phyloP scores from a whole-genome alignment of 2,329 filamentous ascomycete species.

The Westerdykella sp. region DNA sequence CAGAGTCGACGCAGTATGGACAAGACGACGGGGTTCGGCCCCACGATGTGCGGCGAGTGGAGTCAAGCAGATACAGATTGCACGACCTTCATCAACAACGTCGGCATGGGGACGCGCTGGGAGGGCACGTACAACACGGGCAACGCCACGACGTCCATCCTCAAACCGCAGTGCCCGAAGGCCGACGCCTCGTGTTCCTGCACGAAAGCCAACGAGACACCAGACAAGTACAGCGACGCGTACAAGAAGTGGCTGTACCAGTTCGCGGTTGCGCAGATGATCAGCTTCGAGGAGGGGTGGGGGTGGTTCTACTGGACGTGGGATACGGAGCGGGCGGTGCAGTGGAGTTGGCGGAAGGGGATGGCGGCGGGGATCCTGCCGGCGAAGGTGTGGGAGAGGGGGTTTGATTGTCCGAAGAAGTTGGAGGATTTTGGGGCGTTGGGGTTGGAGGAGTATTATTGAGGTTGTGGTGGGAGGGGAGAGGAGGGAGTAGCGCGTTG shows the following conservation, averaged over 20 bases:
- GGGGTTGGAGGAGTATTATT: conserved; percentile 44
- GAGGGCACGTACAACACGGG: conserved; percentile 75
- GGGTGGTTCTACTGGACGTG: conserved; percentile 99
- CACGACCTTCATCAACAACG: conserved; percentile 78
- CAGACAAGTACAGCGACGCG: conserved; percentile 56
- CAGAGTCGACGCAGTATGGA: conserved; percentile 70
- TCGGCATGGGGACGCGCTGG: conserved; percentile 84
- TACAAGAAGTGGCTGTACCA: conserved; percentile 84
- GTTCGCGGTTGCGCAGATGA: conserved; percentile 96
- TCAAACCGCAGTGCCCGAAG: conserved; percentile 68
- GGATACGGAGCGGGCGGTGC: conserved; percentile 76
- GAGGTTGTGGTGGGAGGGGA: background rate
- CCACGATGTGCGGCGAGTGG: conserved; percentile 95
- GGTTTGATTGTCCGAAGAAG: conserved; percentile 38
- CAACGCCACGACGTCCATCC: conserved; percentile 54
- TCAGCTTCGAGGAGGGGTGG: conserved; percentile 84
- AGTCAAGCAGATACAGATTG: conserved; percentile 97
- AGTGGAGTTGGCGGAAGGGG: conserved; percentile 90
- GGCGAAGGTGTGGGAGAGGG: conserved; percentile 37
- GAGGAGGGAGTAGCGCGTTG: no score
- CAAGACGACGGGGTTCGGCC: conserved; percentile 74
- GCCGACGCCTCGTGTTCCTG: conserved; percentile 62
- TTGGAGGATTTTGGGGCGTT: conserved; percentile 38
- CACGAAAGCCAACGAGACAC: conserved; percentile 66
- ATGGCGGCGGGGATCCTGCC: conserved; percentile 75